Percentiles rank a stretch among this genome's conserved stretches.
These are phyloP conservation scores for Aspergillus mulundensis DNA, from an alignment of 495 filamentous ascomycete genomes.

Conservation along the genomic window DNA sequence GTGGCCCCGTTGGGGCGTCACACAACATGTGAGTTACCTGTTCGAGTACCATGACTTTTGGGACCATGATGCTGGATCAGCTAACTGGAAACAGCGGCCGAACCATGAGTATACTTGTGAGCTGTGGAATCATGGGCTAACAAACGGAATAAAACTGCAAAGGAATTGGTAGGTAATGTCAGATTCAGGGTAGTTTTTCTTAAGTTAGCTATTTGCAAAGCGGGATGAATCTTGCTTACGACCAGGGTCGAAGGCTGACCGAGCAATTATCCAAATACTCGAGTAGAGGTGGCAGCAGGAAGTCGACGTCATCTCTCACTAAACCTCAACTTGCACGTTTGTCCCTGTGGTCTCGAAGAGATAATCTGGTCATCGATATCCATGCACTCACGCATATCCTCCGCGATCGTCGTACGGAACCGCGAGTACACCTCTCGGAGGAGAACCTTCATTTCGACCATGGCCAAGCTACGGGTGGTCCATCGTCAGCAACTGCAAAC, in stretches of 20 bases:
- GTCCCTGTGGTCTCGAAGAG: conserved; percentile 50
- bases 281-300: not conserved
- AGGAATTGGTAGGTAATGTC: too few relatives aligned
- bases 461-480: conserved; percentile 49
- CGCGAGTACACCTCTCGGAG: conserved; percentile 54
- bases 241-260: not conserved
- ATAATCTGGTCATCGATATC: conserved; percentile 60
- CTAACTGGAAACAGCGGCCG: too few relatives aligned
- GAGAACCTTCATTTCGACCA: conserved; percentile 63
- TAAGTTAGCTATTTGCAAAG: too few relatives aligned
- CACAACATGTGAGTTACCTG: too few relatives aligned
- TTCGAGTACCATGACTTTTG: too few relatives aligned
- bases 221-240: not conserved
- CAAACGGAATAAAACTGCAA: too few relatives aligned
- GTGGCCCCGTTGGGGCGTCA: too few relatives aligned
- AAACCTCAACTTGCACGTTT: conserved; percentile 49
- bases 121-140: too few relatives aligned
- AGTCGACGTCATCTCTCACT: conserved; percentile 1
- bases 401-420: conserved; percentile 50
- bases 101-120: too few relatives aligned
- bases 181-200: too few relatives aligned
- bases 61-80: too few relatives aligned
- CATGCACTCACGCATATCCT: conserved; percentile 46
- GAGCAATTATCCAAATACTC: not conserved
- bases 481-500: not conserved